Evolutionary conservation across 2,329 filamentous ascomycete genomes (phyloP).

Genomic region (Colletotrichum sp.): DNA sequence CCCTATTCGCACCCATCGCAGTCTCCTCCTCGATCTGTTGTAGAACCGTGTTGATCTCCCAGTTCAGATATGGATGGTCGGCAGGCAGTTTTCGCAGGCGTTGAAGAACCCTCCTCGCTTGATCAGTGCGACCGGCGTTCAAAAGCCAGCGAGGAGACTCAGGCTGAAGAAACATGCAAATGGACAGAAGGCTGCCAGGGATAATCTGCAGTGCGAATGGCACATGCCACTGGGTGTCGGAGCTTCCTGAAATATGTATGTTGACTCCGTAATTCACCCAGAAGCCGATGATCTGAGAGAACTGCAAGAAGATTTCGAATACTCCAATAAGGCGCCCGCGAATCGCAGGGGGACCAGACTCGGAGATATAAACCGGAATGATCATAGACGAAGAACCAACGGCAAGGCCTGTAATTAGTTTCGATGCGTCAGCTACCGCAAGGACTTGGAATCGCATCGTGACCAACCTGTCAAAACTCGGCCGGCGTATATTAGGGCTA

Average conservation of each 20-base stretch:
- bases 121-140: conserved; percentile 37
- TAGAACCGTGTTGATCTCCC: conserved; percentile 57
- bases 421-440: conserved; percentile 36
- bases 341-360: conserved; percentile 57
- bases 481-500: conserved; percentile 62
- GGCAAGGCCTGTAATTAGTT: conserved; percentile 46
- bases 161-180: conserved; percentile 35
- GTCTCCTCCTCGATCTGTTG: conserved; percentile 59
- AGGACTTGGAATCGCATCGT: conserved; percentile 27
- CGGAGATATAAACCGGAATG: conserved; percentile 63
- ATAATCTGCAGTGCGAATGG: conserved; percentile 46
- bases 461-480: conserved; percentile 56
- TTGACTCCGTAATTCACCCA: conserved; percentile 35
- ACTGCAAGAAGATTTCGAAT: conserved; percentile 55
- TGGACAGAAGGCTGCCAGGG: conserved; percentile 38
- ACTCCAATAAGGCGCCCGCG: conserved; percentile 56
- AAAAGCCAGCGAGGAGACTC: conserved; percentile 42
- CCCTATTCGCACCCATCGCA: neutral
- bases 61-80: conserved; percentile 43
- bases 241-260: conserved; percentile 22
- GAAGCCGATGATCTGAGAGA: conserved; percentile 54
- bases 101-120: conserved; percentile 39
- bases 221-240: conserved; percentile 41
- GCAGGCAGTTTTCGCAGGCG: conserved; percentile 42
- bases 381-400: conserved; percentile 54